Evolutionary conservation across 2,329 filamentous ascomycete species (phyloP).

Genomic region (Thyridium curvatum): DNA sequence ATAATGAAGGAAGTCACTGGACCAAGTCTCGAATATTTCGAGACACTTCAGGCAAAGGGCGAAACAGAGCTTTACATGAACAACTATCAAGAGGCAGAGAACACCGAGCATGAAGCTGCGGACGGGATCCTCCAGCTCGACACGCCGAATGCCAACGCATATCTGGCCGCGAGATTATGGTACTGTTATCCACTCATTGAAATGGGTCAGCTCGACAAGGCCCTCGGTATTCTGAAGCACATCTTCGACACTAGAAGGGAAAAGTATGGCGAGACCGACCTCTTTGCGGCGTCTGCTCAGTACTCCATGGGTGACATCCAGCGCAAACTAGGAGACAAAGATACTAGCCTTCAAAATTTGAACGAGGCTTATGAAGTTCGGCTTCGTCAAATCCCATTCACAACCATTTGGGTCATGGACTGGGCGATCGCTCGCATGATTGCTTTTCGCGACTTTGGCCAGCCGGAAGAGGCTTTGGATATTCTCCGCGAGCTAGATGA

Average conservation of each 20-base stretch:
- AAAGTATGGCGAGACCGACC: constrained; percentile 1
- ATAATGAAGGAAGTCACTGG: neutral
- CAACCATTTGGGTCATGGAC: neutral
- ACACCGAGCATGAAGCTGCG: neutral
- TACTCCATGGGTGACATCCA: constrained; percentile 2
- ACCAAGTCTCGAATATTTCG: neutral
- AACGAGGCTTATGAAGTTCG: neutral
- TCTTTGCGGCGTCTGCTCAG: neutral
- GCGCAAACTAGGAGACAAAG: neutral
- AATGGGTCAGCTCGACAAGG: constrained; percentile 1
- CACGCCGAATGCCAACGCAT: neutral
- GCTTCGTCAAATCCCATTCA: neutral
- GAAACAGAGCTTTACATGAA: constrained; percentile 2
- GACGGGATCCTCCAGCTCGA: neutral
- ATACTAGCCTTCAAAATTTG: neutral
- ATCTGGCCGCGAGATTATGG: constrained; percentile 1
- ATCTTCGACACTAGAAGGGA: constrained; percentile 2
- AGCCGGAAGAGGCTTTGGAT: neutral
- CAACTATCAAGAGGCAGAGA: neutral
- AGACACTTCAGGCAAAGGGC: neutral
- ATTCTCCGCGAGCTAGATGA: constrained; percentile 1
- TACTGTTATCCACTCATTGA: neutral
- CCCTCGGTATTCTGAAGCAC: neutral
- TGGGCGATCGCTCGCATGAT: constrained; percentile 2
- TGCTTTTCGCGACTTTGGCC: constrained; percentile 3